Evolutionary conservation across 257 asterid genomes (phyloP), one percentile per base, ranked within the genome.

Genomic region (Vinca minor): DNA sequence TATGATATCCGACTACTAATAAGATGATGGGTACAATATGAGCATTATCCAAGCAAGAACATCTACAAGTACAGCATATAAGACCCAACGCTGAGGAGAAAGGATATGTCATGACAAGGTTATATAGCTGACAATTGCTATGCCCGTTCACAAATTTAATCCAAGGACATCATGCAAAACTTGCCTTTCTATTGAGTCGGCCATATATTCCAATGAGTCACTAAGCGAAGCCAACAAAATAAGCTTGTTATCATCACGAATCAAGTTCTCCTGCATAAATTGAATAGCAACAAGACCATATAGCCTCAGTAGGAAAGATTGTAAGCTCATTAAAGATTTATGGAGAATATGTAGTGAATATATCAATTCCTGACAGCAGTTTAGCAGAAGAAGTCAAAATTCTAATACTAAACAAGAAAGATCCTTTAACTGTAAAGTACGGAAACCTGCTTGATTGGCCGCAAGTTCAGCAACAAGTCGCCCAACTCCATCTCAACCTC

Each of bases 131-230:
- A 34, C 5, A 50, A 53, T 26, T 36, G 13, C 39, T 9, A 15
- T 32, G 41, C 50, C 14, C n/a, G 1, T 15, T 65, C 17, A 1
- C 63, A 20, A 28, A 65, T 25, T 65, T 42, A 12, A 48, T 13
- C 28, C 41, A 23, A 39, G 28, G 38, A 39, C 38, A 52, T 38
- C 31, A 63, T 36, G 52, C 42, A 69, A 26, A 71, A 78, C 86
- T 83, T 78, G 79, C 99, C 99, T 87, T 81, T 89, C 97, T 78
- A 93, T 86, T 36, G 96, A 87, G 60, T 89, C 96, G 29, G 99
- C 97, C 65, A 93, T 84, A 79, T 85, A 93, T 77, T 93, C 99
- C 84, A 93, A 64, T 67, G 99, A 93, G 82, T 93, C 99, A 49
- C 99, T 87, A 79, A 93, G 66, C 59, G 99, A 93, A 65, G 99